Base-by-base conservation (phyloP, 331 rosid species). In the Rosa hybrid region DNA sequence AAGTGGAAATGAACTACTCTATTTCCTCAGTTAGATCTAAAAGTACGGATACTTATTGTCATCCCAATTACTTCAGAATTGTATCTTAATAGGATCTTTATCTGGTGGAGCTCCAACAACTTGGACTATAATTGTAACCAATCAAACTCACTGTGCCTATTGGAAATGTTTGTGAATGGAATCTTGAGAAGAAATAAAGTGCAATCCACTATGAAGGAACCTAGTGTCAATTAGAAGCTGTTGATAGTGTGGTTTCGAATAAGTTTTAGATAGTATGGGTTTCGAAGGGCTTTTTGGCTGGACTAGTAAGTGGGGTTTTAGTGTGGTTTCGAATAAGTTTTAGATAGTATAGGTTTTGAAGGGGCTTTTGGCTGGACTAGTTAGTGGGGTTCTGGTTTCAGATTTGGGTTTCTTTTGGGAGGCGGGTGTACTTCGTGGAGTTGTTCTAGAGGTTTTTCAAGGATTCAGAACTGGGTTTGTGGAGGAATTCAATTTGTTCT, bases 401-500 rank as follows among this genome's bases (percentile, higher is more conserved):
- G 49, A 71, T 80, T 83, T 68, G 41, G 80, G 67, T 60, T 34
- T 49, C 71, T 75, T 81, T 67, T 74, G 72, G 78, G 80, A 70
- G 76, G 82, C 81, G 80, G 82, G 81, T 81, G 45, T 80, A 10
- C 63, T 72, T 80, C 75, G 79, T 91, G 97, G 87, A 75, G 91
- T 88, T 73, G 94, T 78, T 91, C 74, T 89, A 76, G 86, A 88
- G 86, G 72, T 25, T 87, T 75, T 65, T n/a, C 20, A 16, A 49
- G 78, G 78, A 46, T 51, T 85, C 80, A 45, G 78, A 62, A 77
- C 84, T 77, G 72, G 84, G 72, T 78, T 79, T 77, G 65, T 79
- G 14, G 77, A 79, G 62, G 68, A 39, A 74, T 12, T 63, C 27
- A n/a, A 39, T 85, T n/a, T 68, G n/a, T 51, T 77, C 53, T 44